Percentiles rank a stretch among this genome's conserved stretches.
phyloP scores from a whole-genome alignment of 495 filamentous ascomycete species.

The Penicillium coffeae region DNA sequence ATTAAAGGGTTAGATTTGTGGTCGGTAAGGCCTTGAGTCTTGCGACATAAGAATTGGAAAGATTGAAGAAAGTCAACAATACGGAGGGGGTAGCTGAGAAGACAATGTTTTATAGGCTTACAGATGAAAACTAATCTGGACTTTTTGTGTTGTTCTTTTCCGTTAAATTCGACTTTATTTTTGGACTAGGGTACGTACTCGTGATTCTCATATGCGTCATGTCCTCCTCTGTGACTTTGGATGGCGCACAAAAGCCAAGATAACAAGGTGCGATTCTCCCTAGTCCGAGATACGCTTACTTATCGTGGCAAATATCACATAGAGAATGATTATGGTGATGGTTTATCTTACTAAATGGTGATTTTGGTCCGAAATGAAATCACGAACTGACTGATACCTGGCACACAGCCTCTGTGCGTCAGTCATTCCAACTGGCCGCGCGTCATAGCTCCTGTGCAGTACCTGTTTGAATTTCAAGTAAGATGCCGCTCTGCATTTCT shows the following conservation, averaged over 20 bases:
- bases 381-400: conserved; percentile 7
- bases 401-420: conserved; percentile 11
- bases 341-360: conserved; percentile 4
- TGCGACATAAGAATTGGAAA: too few relatives aligned
- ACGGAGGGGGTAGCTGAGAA: background rate
- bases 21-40: background rate
- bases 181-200: conserved; percentile 11
- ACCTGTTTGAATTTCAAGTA: conserved; percentile 16
- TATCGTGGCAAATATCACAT: background rate
- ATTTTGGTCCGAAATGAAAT: conserved; percentile 15
- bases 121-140: background rate
- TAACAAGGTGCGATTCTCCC: conserved; percentile 4
- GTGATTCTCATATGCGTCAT: conserved; percentile 14
- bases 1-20: background rate
- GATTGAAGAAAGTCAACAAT: conserved; percentile 4
- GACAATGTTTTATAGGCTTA: conserved; percentile 13
- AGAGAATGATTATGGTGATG: background rate
- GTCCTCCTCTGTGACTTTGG: conserved; percentile 11
- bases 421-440: conserved; percentile 18
- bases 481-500: background rate
- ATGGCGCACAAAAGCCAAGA: conserved; percentile 17
- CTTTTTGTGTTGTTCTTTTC: conserved; percentile 1
- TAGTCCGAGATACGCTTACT: background rate
- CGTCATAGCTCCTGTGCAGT: conserved; percentile 23
- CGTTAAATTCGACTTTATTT: conserved; percentile 11